Percentiles rank a stretch among this genome's conserved stretches.
Conservation (phyloP, 2,329 filamentous ascomycete genomes). For the Ophiostoma novo-ulmi region DNA sequence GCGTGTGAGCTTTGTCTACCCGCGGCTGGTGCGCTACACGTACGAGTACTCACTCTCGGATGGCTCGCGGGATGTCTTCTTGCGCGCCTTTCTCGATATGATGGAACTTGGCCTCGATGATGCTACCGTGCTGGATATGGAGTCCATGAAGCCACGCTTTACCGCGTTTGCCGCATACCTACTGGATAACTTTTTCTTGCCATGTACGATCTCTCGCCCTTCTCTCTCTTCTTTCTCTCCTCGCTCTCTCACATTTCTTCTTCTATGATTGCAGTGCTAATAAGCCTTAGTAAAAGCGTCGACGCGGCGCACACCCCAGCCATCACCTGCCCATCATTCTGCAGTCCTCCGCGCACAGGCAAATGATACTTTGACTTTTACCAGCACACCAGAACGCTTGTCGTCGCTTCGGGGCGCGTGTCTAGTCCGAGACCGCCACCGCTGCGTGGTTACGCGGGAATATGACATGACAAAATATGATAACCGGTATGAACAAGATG, state of each 20-base stretch:
- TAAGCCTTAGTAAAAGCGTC: too few relatives aligned
- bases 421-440: slow-evolving; percentile 32
- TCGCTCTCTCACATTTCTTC: too few relatives aligned
- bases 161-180: slow-evolving; percentile 31
- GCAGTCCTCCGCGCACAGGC: too few relatives aligned
- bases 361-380: too few relatives aligned
- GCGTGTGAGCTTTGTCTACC: slow-evolving; percentile 24
- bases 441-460: slow-evolving; percentile 31
- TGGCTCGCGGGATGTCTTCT: slow-evolving; percentile 29
- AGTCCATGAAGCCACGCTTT: slow-evolving; percentile 25
- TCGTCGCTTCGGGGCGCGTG: slow-evolving; percentile 31
- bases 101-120: slow-evolving; percentile 26
- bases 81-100: slow-evolving; percentile 30
- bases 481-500: too few relatives aligned
- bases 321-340: too few relatives aligned
- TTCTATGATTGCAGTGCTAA: too few relatives aligned
- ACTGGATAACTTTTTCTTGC: slow-evolving; percentile 31
- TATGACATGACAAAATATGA: too few relatives aligned
- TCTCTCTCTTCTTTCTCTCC: too few relatives aligned
- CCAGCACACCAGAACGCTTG: slow-evolving; percentile 29
- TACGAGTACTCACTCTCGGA: slow-evolving; percentile 31
- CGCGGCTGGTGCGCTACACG: slow-evolving; percentile 30
- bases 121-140: slow-evolving; percentile 23
- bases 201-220: slow-evolving; percentile 25
- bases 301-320: too few relatives aligned